Evolutionary conservation across 2,329 filamentous ascomycete species (phyloP), one percentile per base, ranked within the genome.

Genomic region (Claviceps lovelessii): DNA sequence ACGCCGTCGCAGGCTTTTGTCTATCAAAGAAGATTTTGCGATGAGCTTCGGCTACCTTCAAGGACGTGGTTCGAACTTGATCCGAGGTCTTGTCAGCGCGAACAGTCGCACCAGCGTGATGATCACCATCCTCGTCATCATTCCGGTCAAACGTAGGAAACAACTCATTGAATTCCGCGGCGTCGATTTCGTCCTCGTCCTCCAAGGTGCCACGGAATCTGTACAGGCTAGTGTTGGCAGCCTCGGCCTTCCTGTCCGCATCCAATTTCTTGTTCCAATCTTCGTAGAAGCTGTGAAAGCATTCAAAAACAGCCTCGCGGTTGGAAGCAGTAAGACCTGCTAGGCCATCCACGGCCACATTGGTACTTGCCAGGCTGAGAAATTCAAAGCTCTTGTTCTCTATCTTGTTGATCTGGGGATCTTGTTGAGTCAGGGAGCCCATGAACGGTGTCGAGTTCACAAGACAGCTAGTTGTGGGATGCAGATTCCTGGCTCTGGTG

Each of bases 181-280:
- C 79, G 53, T 89, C 81, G 10, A 80, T 74, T 61, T 86, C 84
- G 55, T 94, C 86, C 59, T 88, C 82, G 50, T 90, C 84, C 57
- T 90, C 86, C 44, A 80, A 72, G 44, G 83, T 84, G 37, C 90
- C 91, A 58, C 83, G 81, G 71, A 93, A 96, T 23, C 83, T 84
- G 68, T 95, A 98, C 44, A 95, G 70, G 58, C 86, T 90, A 5
- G 80, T 81, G 58, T 85, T 87, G 33, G 80, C 78, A 19, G 86
- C 84, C 60, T 86, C 83, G 49, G 86, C 80, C 61, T 84, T 81
- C 62, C 88, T 85, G 59, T 96, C 90, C 23, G 81, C 75, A 53
- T 85, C 79, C 2, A 95, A 78, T 64, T 85, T 85, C 52, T 80
- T 78, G 61, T 81, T 87, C 90, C 91, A 98, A 52, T 90, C 78